Evolutionary conservation across 2,329 filamentous ascomycete species (phyloP).

Genomic region (Penicillium paneum): DNA sequence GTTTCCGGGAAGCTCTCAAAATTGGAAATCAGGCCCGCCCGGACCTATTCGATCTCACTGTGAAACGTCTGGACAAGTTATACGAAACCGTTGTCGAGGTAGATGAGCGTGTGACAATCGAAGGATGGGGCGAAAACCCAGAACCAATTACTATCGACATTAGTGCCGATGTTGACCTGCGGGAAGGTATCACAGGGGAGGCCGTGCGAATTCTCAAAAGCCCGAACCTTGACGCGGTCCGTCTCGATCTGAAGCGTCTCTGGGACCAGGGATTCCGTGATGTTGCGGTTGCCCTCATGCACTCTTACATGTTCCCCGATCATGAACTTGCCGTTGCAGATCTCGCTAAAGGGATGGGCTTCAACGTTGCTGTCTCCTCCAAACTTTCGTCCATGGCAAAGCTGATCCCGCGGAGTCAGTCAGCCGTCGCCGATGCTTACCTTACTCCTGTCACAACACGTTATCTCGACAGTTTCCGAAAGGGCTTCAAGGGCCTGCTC

Average conservation of each 20-base stretch:
- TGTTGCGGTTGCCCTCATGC: slow-evolving; percentile 81
- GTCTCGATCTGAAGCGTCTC: slow-evolving; percentile 47
- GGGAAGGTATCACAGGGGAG: slow-evolving; percentile 43
- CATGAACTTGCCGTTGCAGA: slow-evolving; percentile 56
- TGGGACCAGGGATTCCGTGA: slow-evolving; percentile 66
- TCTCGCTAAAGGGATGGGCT: slow-evolving; percentile 52
- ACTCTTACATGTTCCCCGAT: slow-evolving; percentile 80
- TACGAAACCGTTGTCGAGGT: slow-evolving; percentile 77
- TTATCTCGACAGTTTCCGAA: slow-evolving; percentile 43
- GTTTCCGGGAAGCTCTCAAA: slow-evolving; percentile 55
- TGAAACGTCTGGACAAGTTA: slow-evolving; percentile 74
- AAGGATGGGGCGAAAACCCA: slow-evolving; percentile 51
- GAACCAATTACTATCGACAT: slow-evolving; percentile 44
- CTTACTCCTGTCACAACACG: slow-evolving; percentile 68
- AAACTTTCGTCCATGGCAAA: slow-evolving; percentile 72
- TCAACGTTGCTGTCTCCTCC: slow-evolving; percentile 70
- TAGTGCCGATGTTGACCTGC: slow-evolving; percentile 54
- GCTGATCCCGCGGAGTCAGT: slow-evolving; percentile 67
- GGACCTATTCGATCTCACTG: slow-evolving; percentile 82
- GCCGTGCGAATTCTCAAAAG: slow-evolving; percentile 63
- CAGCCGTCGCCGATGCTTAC: slow-evolving; percentile 73
- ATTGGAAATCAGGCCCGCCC: slow-evolving; percentile 87
- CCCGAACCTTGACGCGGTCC: slow-evolving; percentile 52
- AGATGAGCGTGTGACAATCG: slow-evolving; percentile 65
- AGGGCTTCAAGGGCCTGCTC: slow-evolving; percentile 73